Conservation (phyloP, 345 rosid genomes). For the Eucalyptus polybractea region DNA sequence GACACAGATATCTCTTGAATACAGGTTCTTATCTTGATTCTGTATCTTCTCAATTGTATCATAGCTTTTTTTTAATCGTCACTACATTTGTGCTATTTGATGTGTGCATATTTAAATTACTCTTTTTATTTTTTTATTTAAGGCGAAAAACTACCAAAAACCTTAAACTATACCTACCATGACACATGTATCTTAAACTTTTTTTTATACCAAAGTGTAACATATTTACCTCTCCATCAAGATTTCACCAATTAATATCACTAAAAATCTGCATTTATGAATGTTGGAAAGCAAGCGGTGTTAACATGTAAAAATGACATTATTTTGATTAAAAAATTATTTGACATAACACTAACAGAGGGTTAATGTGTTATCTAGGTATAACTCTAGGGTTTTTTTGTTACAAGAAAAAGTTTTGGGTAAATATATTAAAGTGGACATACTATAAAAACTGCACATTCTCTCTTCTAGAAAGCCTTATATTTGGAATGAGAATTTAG, state of each 20-base stretch:
- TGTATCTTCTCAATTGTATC: too few relatives aligned
- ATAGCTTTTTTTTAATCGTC: too few relatives aligned
- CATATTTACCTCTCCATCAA: rapidly evolving
- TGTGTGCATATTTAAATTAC: background rate
- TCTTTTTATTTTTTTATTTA: too few relatives aligned
- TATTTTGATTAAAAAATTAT: too few relatives aligned
- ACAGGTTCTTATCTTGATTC: too few relatives aligned
- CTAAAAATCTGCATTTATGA: background rate
- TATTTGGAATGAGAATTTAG: too few relatives aligned
- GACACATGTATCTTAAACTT: too few relatives aligned
- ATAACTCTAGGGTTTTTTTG: background rate
- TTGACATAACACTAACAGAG: rapidly evolving
- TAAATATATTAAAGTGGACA: background rate
- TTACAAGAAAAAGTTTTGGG: rapidly evolving
- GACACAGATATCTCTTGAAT: too few relatives aligned
- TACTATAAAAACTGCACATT: too few relatives aligned
- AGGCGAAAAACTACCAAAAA: too few relatives aligned
- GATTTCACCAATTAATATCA: background rate
- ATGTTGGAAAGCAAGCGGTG: rapidly evolving
- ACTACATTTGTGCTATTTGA: background rate
- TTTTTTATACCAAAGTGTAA: rapidly evolving
- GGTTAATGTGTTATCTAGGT: rapidly evolving
- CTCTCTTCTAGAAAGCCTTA: too few relatives aligned
- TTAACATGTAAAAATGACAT: background rate
- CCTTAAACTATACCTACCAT: too few relatives aligned